These are phyloP conservation scores for Fusarium sp. DNA, from an alignment of 2,329 filamentous ascomycete species.

Conservation along the genomic window DNA sequence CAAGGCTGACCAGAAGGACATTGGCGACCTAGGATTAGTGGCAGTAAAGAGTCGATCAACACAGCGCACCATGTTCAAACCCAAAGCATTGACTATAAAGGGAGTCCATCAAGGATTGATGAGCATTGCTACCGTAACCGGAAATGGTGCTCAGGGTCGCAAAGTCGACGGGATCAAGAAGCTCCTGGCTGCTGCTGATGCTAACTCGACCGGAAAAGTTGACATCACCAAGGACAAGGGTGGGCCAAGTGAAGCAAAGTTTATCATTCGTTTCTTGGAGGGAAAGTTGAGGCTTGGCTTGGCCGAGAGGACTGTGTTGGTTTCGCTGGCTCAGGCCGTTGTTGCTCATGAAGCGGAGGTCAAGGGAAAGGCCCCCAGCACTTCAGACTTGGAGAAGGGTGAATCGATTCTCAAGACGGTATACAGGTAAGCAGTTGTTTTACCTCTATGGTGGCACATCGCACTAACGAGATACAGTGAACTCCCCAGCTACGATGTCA, in stretches of 20 bases:
- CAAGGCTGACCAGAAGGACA: conserved; percentile 95
- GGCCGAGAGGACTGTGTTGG: conserved; percentile 90
- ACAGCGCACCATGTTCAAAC: conserved; percentile 98
- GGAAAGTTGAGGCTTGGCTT: conserved; percentile 92
- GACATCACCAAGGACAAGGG: conserved; percentile 94
- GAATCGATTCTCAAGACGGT: conserved; percentile 89
- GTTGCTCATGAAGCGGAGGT: conserved; percentile 82
- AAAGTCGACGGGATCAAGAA: conserved; percentile 98
- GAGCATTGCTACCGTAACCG: conserved; percentile 85
- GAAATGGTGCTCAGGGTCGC: conserved; percentile 85
- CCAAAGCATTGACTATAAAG: conserved; percentile 85
- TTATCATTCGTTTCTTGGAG: conserved; percentile 89
- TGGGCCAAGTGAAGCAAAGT: conserved; percentile 94
- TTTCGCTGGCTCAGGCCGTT: conserved; percentile 88
- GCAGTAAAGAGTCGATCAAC: conserved; percentile 95
- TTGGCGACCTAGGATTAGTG: conserved; percentile 92
- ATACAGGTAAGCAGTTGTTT: conserved; percentile 70
- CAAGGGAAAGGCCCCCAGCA: conserved; percentile 74
- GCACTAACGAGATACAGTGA: conserved; percentile 69
- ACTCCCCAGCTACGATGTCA: conserved; percentile 92
- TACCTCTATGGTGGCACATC: background rate
- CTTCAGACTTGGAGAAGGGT: conserved; percentile 81
- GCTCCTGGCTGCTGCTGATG: conserved; percentile 88
- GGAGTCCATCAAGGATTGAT: conserved; percentile 90
- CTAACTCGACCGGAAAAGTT: conserved; percentile 76